These are phyloP conservation scores for Epicoccum sorghinum DNA, from an alignment of 2,329 filamentous ascomycete species.

Conservation along the genomic window DNA sequence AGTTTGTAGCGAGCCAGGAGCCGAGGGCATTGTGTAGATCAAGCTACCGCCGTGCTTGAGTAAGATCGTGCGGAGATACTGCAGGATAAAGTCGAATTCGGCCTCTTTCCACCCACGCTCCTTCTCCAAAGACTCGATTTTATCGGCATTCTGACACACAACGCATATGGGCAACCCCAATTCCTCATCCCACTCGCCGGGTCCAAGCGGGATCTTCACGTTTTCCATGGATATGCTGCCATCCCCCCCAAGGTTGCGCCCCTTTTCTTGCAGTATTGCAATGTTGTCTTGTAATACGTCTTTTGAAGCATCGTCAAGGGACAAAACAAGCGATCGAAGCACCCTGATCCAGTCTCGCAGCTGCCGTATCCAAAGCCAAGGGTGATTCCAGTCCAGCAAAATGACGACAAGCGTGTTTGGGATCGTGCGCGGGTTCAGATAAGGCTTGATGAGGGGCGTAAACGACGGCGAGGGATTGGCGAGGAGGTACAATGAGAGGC, in stretches of 20 bases:
- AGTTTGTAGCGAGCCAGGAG: constrained; percentile 76
- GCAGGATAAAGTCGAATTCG: constrained; percentile 93
- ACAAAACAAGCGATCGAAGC: constrained; percentile 75
- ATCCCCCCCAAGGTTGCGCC: constrained; percentile 35
- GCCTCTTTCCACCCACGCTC: constrained; percentile 94
- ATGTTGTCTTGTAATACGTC: constrained; percentile 87
- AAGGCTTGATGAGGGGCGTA: constrained; percentile 79
- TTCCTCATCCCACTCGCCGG: constrained; percentile 91
- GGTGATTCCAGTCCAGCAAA: constrained; percentile 93
- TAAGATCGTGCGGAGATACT: constrained; percentile 87
- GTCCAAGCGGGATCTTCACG: constrained; percentile 74
- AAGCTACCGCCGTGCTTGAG: constrained; percentile 73
- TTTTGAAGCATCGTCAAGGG: constrained; percentile 76
- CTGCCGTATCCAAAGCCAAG: constrained; percentile 90
- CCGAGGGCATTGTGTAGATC: constrained; percentile 54
- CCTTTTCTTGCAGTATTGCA: constrained; percentile 72
- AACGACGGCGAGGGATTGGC: constrained; percentile 85
- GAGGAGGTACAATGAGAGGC: constrained; percentile 86
- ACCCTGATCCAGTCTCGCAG: constrained; percentile 88
- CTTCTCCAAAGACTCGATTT: constrained; percentile 88
- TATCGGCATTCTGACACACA: constrained; percentile 95
- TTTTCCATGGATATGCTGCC: constrained; percentile 37
- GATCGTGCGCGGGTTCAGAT: constrained; percentile 82
- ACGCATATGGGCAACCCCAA: constrained; percentile 87
- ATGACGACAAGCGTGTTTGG: constrained; percentile 86